A percentile compares a stretch with the other conserved stretches of the same genome.
phyloP scores from a whole-genome alignment of 805 yeast genomes.

The Starmerella asiatica region DNA sequence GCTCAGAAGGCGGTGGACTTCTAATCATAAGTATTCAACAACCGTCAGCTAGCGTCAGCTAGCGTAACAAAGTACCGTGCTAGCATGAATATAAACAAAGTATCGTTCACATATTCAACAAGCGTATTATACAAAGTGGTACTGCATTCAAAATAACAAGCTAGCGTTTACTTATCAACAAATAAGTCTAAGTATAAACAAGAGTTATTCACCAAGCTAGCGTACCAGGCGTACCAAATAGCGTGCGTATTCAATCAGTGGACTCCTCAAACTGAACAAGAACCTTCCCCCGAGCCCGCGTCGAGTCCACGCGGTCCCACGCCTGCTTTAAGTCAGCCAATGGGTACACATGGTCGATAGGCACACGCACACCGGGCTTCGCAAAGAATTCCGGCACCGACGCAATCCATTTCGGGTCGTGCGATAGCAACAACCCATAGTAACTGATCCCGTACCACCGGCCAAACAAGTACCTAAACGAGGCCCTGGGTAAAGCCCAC shows the following conservation, averaged over 20 bases:
- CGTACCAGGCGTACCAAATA: too few relatives aligned
- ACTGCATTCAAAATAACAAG: too few relatives aligned
- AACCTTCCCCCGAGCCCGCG: slow-evolving; percentile 54
- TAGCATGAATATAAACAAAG: too few relatives aligned
- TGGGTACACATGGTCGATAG: slow-evolving; percentile 42
- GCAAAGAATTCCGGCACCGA: slow-evolving; percentile 36
- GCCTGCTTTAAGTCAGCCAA: slow-evolving; percentile 42
- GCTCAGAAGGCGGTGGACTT: slow-evolving; percentile 38
- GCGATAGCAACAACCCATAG: slow-evolving; percentile 9
- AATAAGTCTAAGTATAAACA: too few relatives aligned
- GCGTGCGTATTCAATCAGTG: too few relatives aligned
- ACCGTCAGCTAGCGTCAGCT: too few relatives aligned
- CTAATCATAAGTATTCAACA: too few relatives aligned
- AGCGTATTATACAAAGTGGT: too few relatives aligned
- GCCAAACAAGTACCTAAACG: slow-evolving; percentile 24
- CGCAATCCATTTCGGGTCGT: slow-evolving; percentile 29
- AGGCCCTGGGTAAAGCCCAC: slow-evolving; percentile 16
- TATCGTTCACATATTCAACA: too few relatives aligned
- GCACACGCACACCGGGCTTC: slow-evolving; percentile 33
- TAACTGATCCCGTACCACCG: slow-evolving; percentile 24
- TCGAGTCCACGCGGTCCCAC: slow-evolving; percentile 34
- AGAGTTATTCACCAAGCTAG: too few relatives aligned
- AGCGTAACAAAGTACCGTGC: too few relatives aligned
- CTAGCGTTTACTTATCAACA: too few relatives aligned
- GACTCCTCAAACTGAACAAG: slow-evolving; percentile 30